These are phyloP conservation scores for Suhomyces sp. DNA, from an alignment of 805 yeast genomes.

Conservation along the genomic window DNA sequence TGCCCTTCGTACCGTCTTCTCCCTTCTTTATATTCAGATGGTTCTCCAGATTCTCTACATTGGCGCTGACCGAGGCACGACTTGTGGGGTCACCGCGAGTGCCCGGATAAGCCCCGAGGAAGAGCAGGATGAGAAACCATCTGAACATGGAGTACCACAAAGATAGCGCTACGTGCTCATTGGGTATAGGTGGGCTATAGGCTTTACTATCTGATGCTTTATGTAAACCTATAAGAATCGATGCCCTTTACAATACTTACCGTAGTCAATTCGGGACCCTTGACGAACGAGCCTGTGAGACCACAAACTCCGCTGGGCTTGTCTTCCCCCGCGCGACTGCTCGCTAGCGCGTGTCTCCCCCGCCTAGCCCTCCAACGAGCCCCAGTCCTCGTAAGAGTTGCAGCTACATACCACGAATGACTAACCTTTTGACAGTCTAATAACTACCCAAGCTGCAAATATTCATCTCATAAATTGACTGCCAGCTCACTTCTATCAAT, in stretches of 20 bases:
- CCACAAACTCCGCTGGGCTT: not conserved
- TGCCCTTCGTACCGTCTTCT: not conserved
- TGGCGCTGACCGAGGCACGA: conserved; percentile 1
- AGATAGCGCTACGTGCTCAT: not conserved
- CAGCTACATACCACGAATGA: not conserved
- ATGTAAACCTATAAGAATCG: too few species aligned
- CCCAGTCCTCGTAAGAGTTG: not conserved
- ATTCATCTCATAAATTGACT: not conserved
- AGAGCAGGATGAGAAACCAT: too few species aligned
- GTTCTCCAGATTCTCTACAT: conserved; percentile 5
- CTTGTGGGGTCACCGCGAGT: not conserved
- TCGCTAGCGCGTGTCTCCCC: not conserved
- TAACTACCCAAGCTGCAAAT: not conserved
- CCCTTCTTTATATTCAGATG: not conserved
- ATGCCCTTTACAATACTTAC: not conserved
- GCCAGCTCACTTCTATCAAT: too few species aligned
- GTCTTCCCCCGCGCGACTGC: not conserved
- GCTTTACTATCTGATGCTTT: not conserved
- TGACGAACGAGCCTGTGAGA: not conserved
- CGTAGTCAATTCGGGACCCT: not conserved
- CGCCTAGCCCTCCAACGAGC: not conserved
- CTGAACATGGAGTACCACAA: not conserved
- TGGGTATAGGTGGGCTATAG: not conserved
- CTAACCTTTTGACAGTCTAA: not conserved
- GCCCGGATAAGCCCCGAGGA: not conserved